A percentile compares a stretch with the other conserved stretches of the same genome.
Evolutionary conservation across 2,329 filamentous ascomycete genomes (phyloP).

Genomic region (Lachnellula willkommii): DNA sequence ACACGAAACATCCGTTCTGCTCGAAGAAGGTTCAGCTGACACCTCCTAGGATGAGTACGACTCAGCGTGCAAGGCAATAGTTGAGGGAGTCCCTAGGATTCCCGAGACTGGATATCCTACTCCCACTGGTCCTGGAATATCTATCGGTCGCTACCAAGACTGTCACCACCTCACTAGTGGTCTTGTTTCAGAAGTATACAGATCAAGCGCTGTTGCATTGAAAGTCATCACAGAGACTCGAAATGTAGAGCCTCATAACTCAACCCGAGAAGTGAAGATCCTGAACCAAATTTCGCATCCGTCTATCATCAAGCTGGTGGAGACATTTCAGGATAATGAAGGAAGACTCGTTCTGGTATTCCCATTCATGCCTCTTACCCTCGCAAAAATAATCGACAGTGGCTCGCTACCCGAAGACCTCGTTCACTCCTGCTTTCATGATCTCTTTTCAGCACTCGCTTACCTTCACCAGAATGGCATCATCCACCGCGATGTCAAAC

Average conservation of each 20-base stretch:
- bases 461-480: slow-evolving; percentile 71
- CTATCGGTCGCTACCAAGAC: slow-evolving; percentile 48
- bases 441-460: slow-evolving; percentile 65
- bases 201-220: slow-evolving; percentile 58
- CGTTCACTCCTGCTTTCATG: slow-evolving; percentile 46
- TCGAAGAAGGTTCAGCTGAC: not conserved
- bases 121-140: slow-evolving; percentile 34
- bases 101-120: slow-evolving; percentile 5
- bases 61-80: slow-evolving; percentile 35
- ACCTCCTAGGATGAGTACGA: slow-evolving; percentile 53
- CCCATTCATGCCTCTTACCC: slow-evolving; percentile 72
- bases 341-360: slow-evolving; percentile 75
- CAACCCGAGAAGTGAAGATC: slow-evolving; percentile 71
- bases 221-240: slow-evolving; percentile 77
- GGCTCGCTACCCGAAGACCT: slow-evolving; percentile 33
- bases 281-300: slow-evolving; percentile 53
- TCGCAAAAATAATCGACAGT: slow-evolving; percentile 60
- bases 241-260: slow-evolving; percentile 76
- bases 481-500: slow-evolving; percentile 91
- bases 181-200: slow-evolving; percentile 79
- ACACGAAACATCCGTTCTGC: too few species aligned
- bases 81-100: slow-evolving; percentile 29
- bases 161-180: slow-evolving; percentile 59
- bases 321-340: slow-evolving; percentile 66
- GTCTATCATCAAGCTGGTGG: slow-evolving; percentile 62